Evolutionary conservation across 768 basidiomycete genomes (phyloP).

Genomic region (Pleurotus tuber-regium): DNA sequence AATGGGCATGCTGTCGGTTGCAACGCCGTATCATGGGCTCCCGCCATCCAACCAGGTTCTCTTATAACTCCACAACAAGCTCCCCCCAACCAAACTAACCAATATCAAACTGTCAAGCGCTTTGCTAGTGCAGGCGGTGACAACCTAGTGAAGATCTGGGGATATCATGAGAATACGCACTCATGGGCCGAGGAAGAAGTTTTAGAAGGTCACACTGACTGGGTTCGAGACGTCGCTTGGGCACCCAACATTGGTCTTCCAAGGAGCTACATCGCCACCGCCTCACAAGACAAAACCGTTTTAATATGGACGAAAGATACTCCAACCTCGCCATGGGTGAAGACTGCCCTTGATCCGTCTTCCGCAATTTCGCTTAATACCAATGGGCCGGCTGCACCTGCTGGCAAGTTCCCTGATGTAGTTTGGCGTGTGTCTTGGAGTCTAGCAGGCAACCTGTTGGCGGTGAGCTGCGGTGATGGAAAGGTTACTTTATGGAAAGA

Average conservation of each 20-base stretch:
- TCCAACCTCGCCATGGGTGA: constrained; percentile 72
- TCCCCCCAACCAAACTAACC: constrained; percentile 32
- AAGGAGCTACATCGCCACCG: constrained; percentile 92
- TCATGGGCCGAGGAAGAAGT: constrained; percentile 90
- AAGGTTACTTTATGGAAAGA: constrained; percentile 99
- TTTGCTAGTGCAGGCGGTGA: constrained; percentile 97
- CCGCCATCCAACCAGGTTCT: constrained; percentile 82
- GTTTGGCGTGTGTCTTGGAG: constrained; percentile 99
- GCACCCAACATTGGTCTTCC: constrained; percentile 96
- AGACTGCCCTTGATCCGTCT: constrained; percentile 76
- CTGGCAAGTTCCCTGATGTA: constrained; percentile 92
- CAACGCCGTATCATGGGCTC: constrained; percentile 98
- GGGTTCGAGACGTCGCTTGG: constrained; percentile 99
- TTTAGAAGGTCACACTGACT: constrained; percentile 91
- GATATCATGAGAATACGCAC: constrained; percentile 81
- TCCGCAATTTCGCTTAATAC: constrained; percentile 44
- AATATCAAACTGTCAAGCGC: constrained; percentile 71
- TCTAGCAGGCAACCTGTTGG: constrained; percentile 91
- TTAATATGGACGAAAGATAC: constrained; percentile 89
- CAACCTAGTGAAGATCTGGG: constrained; percentile 94
- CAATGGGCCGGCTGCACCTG: constrained; percentile 40
- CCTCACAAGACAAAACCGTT: constrained; percentile 87
- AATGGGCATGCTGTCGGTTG: constrained; percentile 95
- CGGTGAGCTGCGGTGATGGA: constrained; percentile 96
- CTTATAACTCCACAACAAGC: constrained; percentile 69